Evolutionary conservation across 2,329 filamentous ascomycete genomes (phyloP).

Genomic region (Penicillium psychrosexuale): DNA sequence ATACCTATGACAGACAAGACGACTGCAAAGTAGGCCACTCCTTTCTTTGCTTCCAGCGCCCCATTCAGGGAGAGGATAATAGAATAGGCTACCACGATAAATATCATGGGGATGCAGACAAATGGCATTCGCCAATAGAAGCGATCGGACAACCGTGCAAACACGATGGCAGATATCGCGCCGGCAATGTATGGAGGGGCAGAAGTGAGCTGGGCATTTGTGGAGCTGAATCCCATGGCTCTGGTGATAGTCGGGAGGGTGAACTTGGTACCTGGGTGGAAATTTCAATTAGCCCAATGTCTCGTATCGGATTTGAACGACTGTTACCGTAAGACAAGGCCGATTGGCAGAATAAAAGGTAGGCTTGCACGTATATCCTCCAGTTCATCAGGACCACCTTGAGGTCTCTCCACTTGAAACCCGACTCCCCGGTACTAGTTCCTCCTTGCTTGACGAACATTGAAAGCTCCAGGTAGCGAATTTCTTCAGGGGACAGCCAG

Average conservation of each 20-base stretch:
- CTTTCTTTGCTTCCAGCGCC: slow-evolving; percentile 17
- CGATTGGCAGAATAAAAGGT: slow-evolving; percentile 27
- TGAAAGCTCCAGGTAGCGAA: slow-evolving; percentile 37
- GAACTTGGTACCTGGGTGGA: slow-evolving; percentile 35
- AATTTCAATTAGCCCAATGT: slow-evolving; percentile 21
- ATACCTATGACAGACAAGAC: slow-evolving; percentile 24
- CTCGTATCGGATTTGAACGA: slow-evolving; percentile 13
- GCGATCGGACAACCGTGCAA: slow-evolving; percentile 22
- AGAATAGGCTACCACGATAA: slow-evolving; percentile 16
- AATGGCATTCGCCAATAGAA: slow-evolving; percentile 29
- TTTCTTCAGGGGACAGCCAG: slow-evolving; percentile 41
- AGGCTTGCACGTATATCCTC: slow-evolving; percentile 34
- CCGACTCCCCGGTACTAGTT: not conserved
- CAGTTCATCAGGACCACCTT: slow-evolving; percentile 37
- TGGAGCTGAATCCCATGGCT: slow-evolving; percentile 35
- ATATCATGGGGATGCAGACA: slow-evolving; percentile 15
- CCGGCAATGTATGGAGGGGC: slow-evolving; percentile 27
- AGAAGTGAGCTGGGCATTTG: slow-evolving; percentile 34
- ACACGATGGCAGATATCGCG: slow-evolving; percentile 24
- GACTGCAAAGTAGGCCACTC: slow-evolving; percentile 23
- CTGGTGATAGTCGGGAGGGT: slow-evolving; percentile 40
- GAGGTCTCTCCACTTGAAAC: slow-evolving; percentile 34
- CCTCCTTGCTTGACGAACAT: slow-evolving; percentile 30
- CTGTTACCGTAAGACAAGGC: slow-evolving; percentile 21
- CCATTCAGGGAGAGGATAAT: slow-evolving; percentile 25